Base-by-base conservation (phyloP, 108 stramenopile species). In the Nitzschia palea region DNA sequence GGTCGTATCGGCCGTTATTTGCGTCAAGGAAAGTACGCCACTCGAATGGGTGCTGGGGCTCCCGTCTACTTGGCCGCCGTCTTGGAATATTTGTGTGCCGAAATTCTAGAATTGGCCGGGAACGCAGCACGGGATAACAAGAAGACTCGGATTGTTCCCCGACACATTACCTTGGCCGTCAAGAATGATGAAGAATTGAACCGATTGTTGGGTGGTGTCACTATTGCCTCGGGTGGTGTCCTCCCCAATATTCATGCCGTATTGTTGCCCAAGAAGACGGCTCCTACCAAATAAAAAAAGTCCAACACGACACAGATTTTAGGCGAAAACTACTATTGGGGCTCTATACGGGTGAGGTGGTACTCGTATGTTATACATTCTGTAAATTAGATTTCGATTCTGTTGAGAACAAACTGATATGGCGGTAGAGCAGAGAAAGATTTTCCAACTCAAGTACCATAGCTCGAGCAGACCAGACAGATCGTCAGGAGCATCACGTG, bases 51-150 rank as follows among this genome's bases (percentile, higher is more conserved):
- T 64, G 93, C 89, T 34, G 95, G 95, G 6, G 95, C 97, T 23
- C 88, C 94, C 36, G 95, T 97, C 23, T 97, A 96, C 79, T 87
- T 96, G 18, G 93, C 95, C n/a, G 94, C 97, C 26, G 93, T 96
- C 45, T 82, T 97, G 36, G 97, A 97, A 80, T 96, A 96, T 79
- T 80, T 96, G 44, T 86, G 83, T 53, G 96, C 96, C 4, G 96
- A 97, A 71, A 92, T 97, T 69, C 65, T 97, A 65, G 97, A 97
- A 77, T 74, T 97, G 33, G 92, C 95, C 37, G 97, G 97, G 14
- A 97, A 97, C 62, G 95, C 96, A 37, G 94, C 94, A 44, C 87
- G 94, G 71, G 97, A 97, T 85, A 96, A 95, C 91, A 96, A 97
- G 86, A 96, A 95, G 90, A 76, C 64, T 40, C 87, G 94, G 44